These are phyloP conservation scores for Rhodotorula paludigena DNA, from an alignment of 768 basidiomycete species.

Conservation along the genomic window DNA sequence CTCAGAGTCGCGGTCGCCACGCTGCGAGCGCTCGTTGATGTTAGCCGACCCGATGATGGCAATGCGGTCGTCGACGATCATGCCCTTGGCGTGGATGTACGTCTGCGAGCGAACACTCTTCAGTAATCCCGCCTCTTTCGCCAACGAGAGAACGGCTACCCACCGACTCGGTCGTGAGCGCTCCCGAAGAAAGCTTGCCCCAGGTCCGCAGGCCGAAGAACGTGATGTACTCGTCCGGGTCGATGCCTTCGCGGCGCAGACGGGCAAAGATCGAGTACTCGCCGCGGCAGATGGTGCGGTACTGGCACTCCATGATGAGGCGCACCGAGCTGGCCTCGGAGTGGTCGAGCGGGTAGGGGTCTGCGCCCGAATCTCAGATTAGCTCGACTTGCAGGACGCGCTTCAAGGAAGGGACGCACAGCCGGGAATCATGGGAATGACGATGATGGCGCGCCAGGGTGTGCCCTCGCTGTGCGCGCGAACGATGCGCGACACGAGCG, in stretches of 20 bases:
- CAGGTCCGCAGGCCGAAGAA: conserved; percentile 89
- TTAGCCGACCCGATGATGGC: conserved; percentile 87
- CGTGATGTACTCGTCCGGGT: conserved; percentile 85
- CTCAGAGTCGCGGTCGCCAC: conserved; percentile 96
- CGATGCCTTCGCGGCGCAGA: conserved; percentile 76
- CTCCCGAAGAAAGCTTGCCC: conserved; percentile 79
- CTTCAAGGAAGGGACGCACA: conserved; percentile 66
- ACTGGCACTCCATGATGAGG: conserved; percentile 92
- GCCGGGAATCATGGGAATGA: conserved; percentile 87
- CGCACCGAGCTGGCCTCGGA: conserved; percentile 89
- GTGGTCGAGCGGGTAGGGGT: conserved; percentile 67
- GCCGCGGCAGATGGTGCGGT: conserved; percentile 77
- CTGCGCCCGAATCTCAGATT: too few relatives aligned
- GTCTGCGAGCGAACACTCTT: conserved; percentile 18
- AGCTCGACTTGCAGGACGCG: too few relatives aligned
- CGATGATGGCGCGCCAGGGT: conserved; percentile 85
- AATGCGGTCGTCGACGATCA: conserved; percentile 88
- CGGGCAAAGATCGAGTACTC: conserved; percentile 85
- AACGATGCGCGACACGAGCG: conserved; percentile 82
- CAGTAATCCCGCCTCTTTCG: background rate
- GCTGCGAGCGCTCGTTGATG: conserved; percentile 92
- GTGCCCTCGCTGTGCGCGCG: conserved; percentile 73
- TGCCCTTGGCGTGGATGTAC: conserved; percentile 48
- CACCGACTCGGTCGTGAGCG: conserved; percentile 75
- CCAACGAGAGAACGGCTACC: background rate